These are phyloP conservation scores for Vigna reflexopilosa DNA, from an alignment of 306 rosid genomes.

Conservation along the genomic window DNA sequence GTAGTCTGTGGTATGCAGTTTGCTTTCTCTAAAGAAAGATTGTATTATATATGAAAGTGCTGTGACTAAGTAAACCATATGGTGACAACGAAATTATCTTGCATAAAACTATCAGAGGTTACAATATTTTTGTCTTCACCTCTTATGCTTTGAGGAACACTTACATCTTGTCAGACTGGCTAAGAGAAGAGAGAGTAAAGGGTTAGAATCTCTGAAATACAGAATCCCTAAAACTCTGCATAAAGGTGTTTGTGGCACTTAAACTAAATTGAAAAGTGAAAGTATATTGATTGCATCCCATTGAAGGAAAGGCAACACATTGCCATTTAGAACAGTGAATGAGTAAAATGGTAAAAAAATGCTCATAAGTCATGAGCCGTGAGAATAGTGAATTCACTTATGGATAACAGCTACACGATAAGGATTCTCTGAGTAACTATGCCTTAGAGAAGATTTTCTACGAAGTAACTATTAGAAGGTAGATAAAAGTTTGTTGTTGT, in stretches of 20 bases:
- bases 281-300: constrained; percentile 2
- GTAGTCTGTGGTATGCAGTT: neutral
- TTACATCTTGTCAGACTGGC: neutral
- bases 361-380: neutral
- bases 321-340: neutral
- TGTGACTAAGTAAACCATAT: constrained; percentile 1
- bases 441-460: neutral
- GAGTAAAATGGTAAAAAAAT: neutral
- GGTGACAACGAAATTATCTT: constrained; percentile 10
- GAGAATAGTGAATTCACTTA: neutral
- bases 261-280: constrained; percentile 1
- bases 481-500: neutral
- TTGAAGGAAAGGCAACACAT: neutral
- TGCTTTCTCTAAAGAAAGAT: neutral
- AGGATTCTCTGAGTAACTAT: neutral
- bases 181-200: neutral
- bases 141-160: neutral
- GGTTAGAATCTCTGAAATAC: neutral
- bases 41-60: neutral
- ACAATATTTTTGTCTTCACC: constrained; percentile 1
- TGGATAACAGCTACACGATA: neutral
- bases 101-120: neutral
- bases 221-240: constrained; percentile 11
- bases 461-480: neutral
- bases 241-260: neutral